A percentile compares a stretch with the other conserved stretches of the same genome.
These are phyloP conservation scores for Xylariaceae sp. DNA, from an alignment of 2,329 filamentous ascomycete species.

Conservation along the genomic window DNA sequence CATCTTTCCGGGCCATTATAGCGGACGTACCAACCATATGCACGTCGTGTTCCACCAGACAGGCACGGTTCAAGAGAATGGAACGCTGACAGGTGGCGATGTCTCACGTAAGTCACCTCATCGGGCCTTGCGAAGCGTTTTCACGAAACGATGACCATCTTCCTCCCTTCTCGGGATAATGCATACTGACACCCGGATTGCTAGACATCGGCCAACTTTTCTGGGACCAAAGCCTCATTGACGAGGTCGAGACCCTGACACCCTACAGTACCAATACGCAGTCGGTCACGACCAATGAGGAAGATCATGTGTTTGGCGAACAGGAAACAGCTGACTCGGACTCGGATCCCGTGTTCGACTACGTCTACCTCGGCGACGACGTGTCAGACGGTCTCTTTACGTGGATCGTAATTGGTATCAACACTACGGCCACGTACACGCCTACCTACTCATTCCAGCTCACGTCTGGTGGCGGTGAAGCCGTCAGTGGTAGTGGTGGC, in stretches of 20 bases:
- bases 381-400: conserved; percentile 6
- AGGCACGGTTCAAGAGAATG: conserved; percentile 5
- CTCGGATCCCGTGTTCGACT: conserved; percentile 5
- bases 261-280: conserved; percentile 7
- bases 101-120: background rate
- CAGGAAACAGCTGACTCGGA: background rate
- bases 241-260: background rate
- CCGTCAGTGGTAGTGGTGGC: background rate
- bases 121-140: too few relatives aligned
- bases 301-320: conserved; percentile 5
- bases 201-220: conserved; percentile 8
- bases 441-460: conserved; percentile 5
- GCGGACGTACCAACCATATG: conserved; percentile 7
- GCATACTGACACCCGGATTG: too few relatives aligned
- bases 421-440: conserved; percentile 5
- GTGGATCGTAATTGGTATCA: conserved; percentile 7
- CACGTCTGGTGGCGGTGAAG: background rate
- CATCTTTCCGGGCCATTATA: conserved; percentile 13
- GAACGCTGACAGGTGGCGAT: conserved; percentile 5
- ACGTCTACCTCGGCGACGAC: conserved; percentile 6
- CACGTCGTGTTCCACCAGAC: conserved; percentile 9
- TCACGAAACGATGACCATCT: too few relatives aligned
- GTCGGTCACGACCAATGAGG: conserved; percentile 5
- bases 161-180: too few relatives aligned
- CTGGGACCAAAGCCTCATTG: conserved; percentile 7